Evolutionary conservation across 208 protist species (phyloP), one percentile per base, ranked within the genome.

Genomic region (Leishmania lainsoni): DNA sequence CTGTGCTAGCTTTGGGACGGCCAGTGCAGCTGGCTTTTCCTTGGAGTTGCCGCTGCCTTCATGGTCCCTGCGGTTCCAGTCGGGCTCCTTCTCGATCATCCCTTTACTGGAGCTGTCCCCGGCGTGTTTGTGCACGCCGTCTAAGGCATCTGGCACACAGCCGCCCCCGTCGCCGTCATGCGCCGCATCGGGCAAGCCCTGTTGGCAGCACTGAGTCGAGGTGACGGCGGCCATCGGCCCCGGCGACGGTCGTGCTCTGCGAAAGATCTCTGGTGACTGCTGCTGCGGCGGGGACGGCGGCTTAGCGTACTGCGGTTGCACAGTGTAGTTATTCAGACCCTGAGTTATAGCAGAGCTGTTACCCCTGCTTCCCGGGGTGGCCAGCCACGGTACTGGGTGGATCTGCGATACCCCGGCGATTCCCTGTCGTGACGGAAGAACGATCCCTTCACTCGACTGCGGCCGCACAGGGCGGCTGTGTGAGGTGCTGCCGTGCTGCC

Each of bases 1-100:
- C 78, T 93, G 87, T 61, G 93, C 92, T 22, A 92, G 78, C 76
- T 93, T 93, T 26, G 88, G 88, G 35, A 72, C 56, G 0, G 82
- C 73, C 10, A 85, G 77, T 9, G 45, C 59, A 22, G 71, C 84
- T 22, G 76, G 77, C 22, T 81, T 86, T 12, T 84, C 79, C 6
- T 79, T 56, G 39, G 5, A 20, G 63, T 79, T 85, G 45, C 56
- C 73, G 45, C 59, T 79, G 42, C 81, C 81, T 22, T 81, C 81
- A 5, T 12, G 79, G 17, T 58, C 68, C 5, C 81, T 51, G 59
- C 63, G n/a, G 79, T 65, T 73, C 32, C n/a, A 8, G 6, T 58
- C 32, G 9, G 51, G 68, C 8, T 39, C 35, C 14, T 42, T 58
- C 6, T 76, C 42, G 10, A n/a, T 1, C 26, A 42, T 68, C 59